phyloP scores from a whole-genome alignment of 2,329 filamentous ascomycete genomes.

The Penicillium olsonii region DNA sequence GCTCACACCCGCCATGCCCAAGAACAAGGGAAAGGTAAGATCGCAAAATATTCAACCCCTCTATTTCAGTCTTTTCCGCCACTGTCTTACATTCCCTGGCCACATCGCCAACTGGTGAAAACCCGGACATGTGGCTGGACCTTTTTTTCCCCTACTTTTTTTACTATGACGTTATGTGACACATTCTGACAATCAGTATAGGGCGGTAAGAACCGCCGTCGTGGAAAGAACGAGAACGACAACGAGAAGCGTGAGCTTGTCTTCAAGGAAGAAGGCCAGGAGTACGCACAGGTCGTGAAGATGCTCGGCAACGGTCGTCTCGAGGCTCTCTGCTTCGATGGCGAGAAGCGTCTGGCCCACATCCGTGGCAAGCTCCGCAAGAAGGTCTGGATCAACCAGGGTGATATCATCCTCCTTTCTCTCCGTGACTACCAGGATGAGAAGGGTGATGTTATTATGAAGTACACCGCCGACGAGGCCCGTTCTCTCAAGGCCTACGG shows the following conservation, averaged over 20 bases:
- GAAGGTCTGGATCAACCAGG: slow-evolving; percentile 99
- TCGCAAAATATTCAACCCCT: slow-evolving; percentile 29
- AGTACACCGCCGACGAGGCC: slow-evolving; percentile 95
- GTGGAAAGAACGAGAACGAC: slow-evolving; percentile 99
- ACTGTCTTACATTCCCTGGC: slow-evolving; percentile 7
- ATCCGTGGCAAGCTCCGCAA: slow-evolving; percentile 97
- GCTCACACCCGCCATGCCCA: slow-evolving; percentile 70
- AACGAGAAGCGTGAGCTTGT: slow-evolving; percentile 98
- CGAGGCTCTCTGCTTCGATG: slow-evolving; percentile 93
- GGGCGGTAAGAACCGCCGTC: slow-evolving; percentile 97
- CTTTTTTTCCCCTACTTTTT: not conserved
- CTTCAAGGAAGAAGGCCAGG: slow-evolving; percentile 98
- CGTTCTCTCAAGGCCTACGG: slow-evolving; percentile 94
- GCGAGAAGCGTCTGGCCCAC: slow-evolving; percentile 79
- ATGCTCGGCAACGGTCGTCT: slow-evolving; percentile 96
- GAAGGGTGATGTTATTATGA: slow-evolving; percentile 90
- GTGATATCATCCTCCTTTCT: slow-evolving; percentile 86
- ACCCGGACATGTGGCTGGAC: not conserved
- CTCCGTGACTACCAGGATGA: slow-evolving; percentile 92
- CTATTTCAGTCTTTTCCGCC: slow-evolving; percentile 24
- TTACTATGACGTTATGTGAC: slow-evolving; percentile 6
- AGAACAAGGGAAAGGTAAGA: slow-evolving; percentile 98
- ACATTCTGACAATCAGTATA: slow-evolving; percentile 49
- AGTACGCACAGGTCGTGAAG: slow-evolving; percentile 86
- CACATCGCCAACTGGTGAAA: not conserved